phyloP scores from a whole-genome alignment of 2,329 filamentous ascomycete species.

The Neopestalotiopsis rosae region DNA sequence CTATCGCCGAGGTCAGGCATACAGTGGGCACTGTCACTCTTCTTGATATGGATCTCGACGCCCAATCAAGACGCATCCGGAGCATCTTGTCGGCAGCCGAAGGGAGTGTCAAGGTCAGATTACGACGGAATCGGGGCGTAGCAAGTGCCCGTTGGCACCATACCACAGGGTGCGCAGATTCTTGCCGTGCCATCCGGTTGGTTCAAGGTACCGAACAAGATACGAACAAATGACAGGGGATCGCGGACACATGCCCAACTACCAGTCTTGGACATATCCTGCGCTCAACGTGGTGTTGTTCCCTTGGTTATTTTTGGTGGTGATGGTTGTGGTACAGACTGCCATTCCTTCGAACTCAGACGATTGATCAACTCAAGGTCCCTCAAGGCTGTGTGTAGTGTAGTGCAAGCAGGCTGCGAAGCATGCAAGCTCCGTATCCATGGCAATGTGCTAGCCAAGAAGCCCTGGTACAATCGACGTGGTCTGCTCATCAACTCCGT shows the following conservation, averaged over 20 bases:
- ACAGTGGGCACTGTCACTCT: not conserved
- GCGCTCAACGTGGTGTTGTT: not conserved
- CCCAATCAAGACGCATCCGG: conserved; percentile 7
- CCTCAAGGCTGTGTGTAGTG: not conserved
- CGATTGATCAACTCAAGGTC: not conserved
- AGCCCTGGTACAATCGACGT: not conserved
- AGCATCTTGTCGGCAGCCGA: not conserved
- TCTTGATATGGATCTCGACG: not conserved
- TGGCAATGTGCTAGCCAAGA: too few species aligned
- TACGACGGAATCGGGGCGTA: conserved; percentile 6
- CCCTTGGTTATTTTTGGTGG: not conserved
- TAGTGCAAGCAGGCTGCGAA: not conserved
- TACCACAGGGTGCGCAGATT: not conserved
- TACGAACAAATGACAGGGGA: not conserved
- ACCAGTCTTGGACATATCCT: not conserved
- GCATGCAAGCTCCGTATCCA: not conserved
- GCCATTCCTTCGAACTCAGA: not conserved
- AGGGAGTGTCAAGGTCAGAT: not conserved
- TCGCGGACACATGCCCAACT: not conserved
- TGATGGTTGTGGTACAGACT: too few species aligned
- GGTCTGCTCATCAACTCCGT: not conserved
- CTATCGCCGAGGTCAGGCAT: conserved; percentile 10
- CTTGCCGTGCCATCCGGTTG: conserved; percentile 6
- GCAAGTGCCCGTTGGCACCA: not conserved
- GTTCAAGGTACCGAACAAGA: not conserved